Evolutionary conservation across 176 grass and related monocot genomes (phyloP).

Genomic region (bread wheat (Triticum aestivum)): DNA sequence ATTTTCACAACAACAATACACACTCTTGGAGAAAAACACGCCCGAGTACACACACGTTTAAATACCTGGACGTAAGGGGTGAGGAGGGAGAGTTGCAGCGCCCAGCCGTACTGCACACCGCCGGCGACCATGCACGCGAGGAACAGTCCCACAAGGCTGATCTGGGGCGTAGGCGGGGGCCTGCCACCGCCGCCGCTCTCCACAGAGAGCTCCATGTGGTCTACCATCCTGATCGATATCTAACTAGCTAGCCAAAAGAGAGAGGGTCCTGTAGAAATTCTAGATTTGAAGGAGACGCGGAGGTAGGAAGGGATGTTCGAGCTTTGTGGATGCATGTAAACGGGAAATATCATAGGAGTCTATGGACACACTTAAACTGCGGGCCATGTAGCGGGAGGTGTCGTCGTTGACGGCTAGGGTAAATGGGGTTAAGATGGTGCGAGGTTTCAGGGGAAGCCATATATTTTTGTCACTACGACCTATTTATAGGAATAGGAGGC

Average conservation of each 20-base stretch:
- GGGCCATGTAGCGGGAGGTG: not conserved
- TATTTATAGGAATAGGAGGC: not conserved
- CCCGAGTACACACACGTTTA: not conserved
- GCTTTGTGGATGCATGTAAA: conserved; percentile 3
- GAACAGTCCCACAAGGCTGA: conserved; percentile 42
- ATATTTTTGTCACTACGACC: not conserved
- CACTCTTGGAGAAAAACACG: too few species aligned
- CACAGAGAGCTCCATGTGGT: conserved; percentile 2
- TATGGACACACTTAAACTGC: not conserved
- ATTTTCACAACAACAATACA: too few species aligned
- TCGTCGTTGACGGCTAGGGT: not conserved
- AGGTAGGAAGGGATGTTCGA: not conserved
- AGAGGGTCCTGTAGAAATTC: not conserved
- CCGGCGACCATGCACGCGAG: conserved; percentile 70
- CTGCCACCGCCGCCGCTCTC: not conserved
- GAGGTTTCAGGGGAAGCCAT: not conserved
- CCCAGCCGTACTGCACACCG: conserved; percentile 84
- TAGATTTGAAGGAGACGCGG: not conserved
- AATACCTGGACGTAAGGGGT: conserved; percentile 78
- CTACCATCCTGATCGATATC: not conserved
- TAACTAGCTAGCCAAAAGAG: not conserved
- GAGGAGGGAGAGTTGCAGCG: conserved; percentile 86
- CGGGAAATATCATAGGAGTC: not conserved
- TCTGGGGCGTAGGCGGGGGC: not conserved
- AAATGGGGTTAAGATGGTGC: not conserved